A percentile compares a stretch with the other conserved stretches of the same genome.
phyloP scores from a whole-genome alignment of 768 basidiomycete species.

The Suillus hirtellus region DNA sequence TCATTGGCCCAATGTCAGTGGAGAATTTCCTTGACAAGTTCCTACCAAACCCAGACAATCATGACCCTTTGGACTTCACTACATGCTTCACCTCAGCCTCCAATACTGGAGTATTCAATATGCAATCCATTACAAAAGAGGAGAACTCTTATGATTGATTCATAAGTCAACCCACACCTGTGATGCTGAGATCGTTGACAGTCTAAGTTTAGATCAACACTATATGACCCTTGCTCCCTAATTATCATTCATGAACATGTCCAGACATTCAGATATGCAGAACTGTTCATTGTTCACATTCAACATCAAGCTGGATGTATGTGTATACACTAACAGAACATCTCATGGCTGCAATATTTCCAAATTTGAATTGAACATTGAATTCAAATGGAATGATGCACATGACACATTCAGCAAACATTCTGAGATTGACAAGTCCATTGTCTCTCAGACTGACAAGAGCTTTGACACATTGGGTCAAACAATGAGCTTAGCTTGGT shows the following conservation, averaged over 20 bases:
- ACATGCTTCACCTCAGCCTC: not conserved
- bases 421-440: no score
- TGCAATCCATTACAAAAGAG: not conserved
- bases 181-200: not conserved
- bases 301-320: conserved; percentile 11
- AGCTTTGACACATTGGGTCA: no score
- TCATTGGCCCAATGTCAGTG: conserved; percentile 12
- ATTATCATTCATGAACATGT: conserved; percentile 4
- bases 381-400: no score
- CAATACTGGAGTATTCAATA: not conserved
- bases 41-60: conserved; percentile 4
- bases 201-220: conserved; percentile 3
- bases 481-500: no score
- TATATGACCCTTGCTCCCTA: conserved; percentile 7
- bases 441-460: no score
- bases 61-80: not conserved
- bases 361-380: no score
- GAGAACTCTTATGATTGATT: not conserved
- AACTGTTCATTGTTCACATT: conserved; percentile 1
- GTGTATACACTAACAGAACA: conserved; percentile 4
- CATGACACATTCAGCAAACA: no score
- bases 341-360: no score
- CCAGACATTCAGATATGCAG: not conserved
- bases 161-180: not conserved
- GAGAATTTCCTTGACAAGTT: conserved; percentile 10